phyloP scores from a whole-genome alignment of 805 yeast genomes.

The Cyberlindnera veronae region DNA sequence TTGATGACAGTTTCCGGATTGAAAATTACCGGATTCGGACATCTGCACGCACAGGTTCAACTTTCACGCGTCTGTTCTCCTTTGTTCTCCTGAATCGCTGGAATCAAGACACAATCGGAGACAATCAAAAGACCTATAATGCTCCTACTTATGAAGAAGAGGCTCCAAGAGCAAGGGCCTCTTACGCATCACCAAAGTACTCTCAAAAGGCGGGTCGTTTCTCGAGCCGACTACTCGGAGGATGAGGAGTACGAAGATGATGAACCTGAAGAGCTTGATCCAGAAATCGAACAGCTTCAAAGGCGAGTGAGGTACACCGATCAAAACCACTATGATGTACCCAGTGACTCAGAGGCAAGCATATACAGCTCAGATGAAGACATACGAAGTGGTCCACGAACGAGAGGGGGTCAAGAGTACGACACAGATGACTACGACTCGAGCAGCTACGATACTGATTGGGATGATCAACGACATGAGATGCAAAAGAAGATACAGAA shows the following conservation, averaged over 20 bases:
- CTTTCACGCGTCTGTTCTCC: too few species aligned
- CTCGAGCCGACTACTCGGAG: too few species aligned
- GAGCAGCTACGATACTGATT: not conserved
- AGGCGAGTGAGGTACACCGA: constrained; percentile 3
- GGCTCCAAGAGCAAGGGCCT: too few species aligned
- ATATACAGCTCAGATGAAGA: not conserved
- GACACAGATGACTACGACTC: not conserved
- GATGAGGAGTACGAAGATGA: constrained; percentile 2
- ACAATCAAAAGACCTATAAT: too few species aligned
- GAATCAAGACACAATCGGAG: too few species aligned
- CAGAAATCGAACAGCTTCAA: constrained; percentile 5
- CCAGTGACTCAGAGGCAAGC: constrained; percentile 1
- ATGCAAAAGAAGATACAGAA: constrained; percentile 6
- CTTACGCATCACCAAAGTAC: too few species aligned
- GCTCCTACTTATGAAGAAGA: too few species aligned
- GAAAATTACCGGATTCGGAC: too few species aligned
- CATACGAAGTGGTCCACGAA: not conserved
- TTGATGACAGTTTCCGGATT: too few species aligned
- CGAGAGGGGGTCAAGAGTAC: not conserved
- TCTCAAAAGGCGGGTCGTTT: too few species aligned
- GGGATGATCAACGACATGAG: constrained; percentile 6
- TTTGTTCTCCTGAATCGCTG: too few species aligned
- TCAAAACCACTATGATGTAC: not conserved
- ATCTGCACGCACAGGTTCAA: too few species aligned
- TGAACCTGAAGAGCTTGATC: not conserved